These are phyloP conservation scores for Ballota nigra DNA, from an alignment of 257 asterid species.

Conservation along the genomic window DNA sequence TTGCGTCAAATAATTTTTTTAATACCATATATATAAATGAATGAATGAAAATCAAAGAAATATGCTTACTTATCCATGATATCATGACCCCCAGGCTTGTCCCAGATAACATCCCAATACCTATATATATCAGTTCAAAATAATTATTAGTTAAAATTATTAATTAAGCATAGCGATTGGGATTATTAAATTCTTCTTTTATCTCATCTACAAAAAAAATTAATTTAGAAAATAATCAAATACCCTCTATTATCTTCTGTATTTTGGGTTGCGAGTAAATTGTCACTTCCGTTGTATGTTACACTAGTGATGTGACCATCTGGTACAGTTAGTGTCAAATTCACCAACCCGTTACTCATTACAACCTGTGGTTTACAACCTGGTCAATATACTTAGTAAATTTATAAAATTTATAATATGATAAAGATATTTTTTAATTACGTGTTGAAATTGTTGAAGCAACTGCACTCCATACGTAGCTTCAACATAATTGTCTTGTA, in stretches of 20 bases:
- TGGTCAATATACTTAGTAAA: neutral
- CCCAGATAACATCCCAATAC: constrained; percentile 53
- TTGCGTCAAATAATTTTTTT: neutral
- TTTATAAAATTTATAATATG: neutral
- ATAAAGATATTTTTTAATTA: neutral
- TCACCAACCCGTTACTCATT: constrained; percentile 45
- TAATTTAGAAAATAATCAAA: no score
- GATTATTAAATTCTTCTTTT: neutral
- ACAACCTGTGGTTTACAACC: constrained; percentile 27
- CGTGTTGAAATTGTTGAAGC: constrained; percentile 16
- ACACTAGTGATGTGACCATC: constrained; percentile 35
- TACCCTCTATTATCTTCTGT: constrained; percentile 47
- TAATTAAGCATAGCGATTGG: neutral
- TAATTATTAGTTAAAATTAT: neutral
- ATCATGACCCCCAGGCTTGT: constrained; percentile 20
- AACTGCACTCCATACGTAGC: constrained; percentile 14
- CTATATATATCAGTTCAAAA: constrained; percentile 30
- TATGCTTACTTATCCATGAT: constrained; percentile 31
- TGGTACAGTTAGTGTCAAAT: constrained; percentile 40
- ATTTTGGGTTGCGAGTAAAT: constrained; percentile 37
- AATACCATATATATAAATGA: no score
- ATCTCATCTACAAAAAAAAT: neutral
- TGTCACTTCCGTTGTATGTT: constrained; percentile 47
- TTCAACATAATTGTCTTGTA: neutral
- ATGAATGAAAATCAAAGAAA: neutral